phyloP scores from a whole-genome alignment of 192 early-diverging fungal genomes.

The Coemansia sp. region DNA sequence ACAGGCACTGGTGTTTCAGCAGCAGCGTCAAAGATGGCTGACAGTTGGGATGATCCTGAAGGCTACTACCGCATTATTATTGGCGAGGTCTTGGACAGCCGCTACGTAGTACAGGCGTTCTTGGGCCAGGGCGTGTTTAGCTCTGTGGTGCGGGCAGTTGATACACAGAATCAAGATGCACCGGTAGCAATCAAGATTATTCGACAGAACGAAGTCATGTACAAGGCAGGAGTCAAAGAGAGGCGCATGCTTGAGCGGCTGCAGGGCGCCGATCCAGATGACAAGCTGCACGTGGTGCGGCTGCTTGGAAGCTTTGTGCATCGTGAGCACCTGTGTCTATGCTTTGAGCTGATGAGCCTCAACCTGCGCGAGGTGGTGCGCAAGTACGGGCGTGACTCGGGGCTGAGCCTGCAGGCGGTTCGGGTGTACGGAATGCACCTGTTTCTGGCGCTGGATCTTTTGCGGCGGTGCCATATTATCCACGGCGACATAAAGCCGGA shows the following conservation, averaged over 20 bases:
- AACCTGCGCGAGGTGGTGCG: slow-evolving; percentile 91
- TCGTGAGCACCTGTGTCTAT: slow-evolving; percentile 85
- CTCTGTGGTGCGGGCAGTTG: slow-evolving; percentile 84
- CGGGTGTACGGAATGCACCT: slow-evolving; percentile 89
- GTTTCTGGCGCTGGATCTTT: slow-evolving; percentile 76
- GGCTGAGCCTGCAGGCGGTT: slow-evolving; percentile 91
- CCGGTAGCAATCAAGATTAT: slow-evolving; percentile 96
- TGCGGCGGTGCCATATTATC: slow-evolving; percentile 78
- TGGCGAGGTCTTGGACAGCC: slow-evolving; percentile 80
- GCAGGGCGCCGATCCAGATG: slow-evolving; percentile 78
- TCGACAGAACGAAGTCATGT: slow-evolving; percentile 93
- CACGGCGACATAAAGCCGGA: slow-evolving; percentile 99
- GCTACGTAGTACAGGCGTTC: slow-evolving; percentile 83
- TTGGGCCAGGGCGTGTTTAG: slow-evolving; percentile 96
- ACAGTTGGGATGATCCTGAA: slow-evolving; percentile 96
- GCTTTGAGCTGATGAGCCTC: slow-evolving; percentile 92
- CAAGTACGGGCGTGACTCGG: slow-evolving; percentile 92
- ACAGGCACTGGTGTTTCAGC: slow-evolving; percentile 9
- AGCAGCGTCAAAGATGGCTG: slow-evolving; percentile 50
- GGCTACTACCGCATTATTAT: slow-evolving; percentile 94
- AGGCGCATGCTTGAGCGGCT: slow-evolving; percentile 86
- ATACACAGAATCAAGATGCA: slow-evolving; percentile 64
- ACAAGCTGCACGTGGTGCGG: slow-evolving; percentile 86
- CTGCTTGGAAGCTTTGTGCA: slow-evolving; percentile 87
- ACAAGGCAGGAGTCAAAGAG: slow-evolving; percentile 86